These are phyloP conservation scores for Naematelia aurantialba DNA, from an alignment of 768 basidiomycete genomes.

Conservation along the genomic window DNA sequence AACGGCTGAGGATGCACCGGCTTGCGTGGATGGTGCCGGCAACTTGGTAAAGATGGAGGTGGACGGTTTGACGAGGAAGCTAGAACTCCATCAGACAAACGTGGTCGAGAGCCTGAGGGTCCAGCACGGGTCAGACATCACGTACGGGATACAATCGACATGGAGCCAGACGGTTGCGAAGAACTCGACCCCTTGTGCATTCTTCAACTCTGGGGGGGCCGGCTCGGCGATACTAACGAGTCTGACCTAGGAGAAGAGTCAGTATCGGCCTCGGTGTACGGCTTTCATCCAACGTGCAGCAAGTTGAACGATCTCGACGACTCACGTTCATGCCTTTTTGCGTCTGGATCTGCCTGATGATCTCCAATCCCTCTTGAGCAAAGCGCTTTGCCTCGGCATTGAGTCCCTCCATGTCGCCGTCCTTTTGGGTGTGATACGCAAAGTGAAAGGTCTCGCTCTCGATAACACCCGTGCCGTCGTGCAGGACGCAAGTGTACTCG, in stretches of 20 bases:
- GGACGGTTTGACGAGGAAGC: conserved; percentile 38
- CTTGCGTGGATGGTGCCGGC: conserved; percentile 39
- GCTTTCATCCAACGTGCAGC: not conserved
- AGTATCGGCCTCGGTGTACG: not conserved
- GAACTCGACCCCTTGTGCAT: conserved; percentile 25
- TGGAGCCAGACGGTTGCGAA: conserved; percentile 38
- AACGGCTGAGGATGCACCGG: conserved; percentile 41
- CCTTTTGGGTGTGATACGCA: conserved; percentile 2
- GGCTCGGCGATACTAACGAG: conserved; percentile 39
- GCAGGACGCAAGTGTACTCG: conserved; percentile 33
- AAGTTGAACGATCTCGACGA: conserved; percentile 4
- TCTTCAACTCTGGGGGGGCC: conserved; percentile 30
- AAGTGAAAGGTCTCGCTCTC: conserved; percentile 32
- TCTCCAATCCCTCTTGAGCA: conserved; percentile 15
- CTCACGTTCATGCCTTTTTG: conserved; percentile 40
- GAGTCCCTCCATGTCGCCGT: conserved; percentile 13
- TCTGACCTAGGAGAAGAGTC: conserved; percentile 24
- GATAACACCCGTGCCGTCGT: conserved; percentile 42
- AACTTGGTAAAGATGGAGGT: conserved; percentile 46
- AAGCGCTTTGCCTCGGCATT: conserved; percentile 20
- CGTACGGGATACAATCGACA: conserved; percentile 43
- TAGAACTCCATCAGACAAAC: conserved; percentile 3
- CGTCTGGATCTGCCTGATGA: conserved; percentile 22
- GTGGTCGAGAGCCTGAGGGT: not conserved
- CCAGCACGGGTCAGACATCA: not conserved